Base-by-base conservation (phyloP, 495 filamentous ascomycete genomes). In the Aspergillus asperescens region DNA sequence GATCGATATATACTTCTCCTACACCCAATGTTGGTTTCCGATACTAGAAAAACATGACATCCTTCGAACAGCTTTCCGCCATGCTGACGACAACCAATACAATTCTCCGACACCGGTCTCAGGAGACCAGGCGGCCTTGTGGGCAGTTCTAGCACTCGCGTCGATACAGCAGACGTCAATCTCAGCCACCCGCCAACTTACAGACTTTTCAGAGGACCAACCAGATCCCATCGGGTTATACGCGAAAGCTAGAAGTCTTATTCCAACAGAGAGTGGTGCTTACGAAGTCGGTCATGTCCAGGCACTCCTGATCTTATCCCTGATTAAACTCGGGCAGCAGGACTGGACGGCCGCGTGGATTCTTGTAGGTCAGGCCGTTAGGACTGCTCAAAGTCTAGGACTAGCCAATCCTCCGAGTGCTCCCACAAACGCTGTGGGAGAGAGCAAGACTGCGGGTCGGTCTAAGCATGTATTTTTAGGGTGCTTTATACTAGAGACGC, bases 21-120 rank as follows among this genome's bases (percentile, higher is more conserved):
- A 85, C 55, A 88, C 85, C 0, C 82, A 87, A 62, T 78, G 75
- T 24, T 89, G 85, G 85, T 77, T 88, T 28, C 86, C 86, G 6
- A 85, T 89, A 41, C 68, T 83, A 18, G 83, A 88, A 52, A 87
- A 86, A 58, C 80, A 86, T 55, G 79, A 81, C 50, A 68, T 88
- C 13, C 66, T 81, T 25, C 74, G 75, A 29, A 68, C 72, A 2
- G 68, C 72, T 16, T 77, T 77, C 50, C 68, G 67, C 31, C 59
- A 75, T 60, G 68, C 71, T 37, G 70, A 75, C 37, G 66, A 73
- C 18, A 63, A 72, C 23, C 61, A 68, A 5, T 61, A 51, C 23
- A 38, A 65, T 15, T 57, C 65, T 3, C 34, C 59, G 8, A 48
- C 62, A 19, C 50, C 72, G 1, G 71, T 68, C 2, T 78, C 75